These are phyloP conservation scores for Dothistroma pini DNA, from an alignment of 2,329 filamentous ascomycete genomes.

Conservation along the genomic window DNA sequence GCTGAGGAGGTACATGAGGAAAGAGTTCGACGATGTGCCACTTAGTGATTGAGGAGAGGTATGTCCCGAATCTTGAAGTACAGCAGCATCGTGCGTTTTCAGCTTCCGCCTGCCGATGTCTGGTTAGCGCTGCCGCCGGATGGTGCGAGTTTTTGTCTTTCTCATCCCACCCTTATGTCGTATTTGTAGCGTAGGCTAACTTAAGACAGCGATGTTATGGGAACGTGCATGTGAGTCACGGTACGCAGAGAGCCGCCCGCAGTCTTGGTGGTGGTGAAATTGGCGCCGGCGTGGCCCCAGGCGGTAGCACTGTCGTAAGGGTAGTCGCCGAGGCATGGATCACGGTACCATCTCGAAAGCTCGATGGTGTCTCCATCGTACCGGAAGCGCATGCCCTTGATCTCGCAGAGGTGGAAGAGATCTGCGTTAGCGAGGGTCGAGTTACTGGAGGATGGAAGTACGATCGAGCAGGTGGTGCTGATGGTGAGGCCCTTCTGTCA, in stretches of 20 bases:
- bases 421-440: slow-evolving; percentile 10
- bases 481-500: slow-evolving; percentile 22
- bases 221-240: slow-evolving; percentile 16
- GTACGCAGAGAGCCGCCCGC: slow-evolving; percentile 15
- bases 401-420: slow-evolving; percentile 23
- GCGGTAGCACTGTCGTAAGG: slow-evolving; percentile 26
- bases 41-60: slow-evolving; percentile 14
- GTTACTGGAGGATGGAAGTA: slow-evolving; percentile 9
- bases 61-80: not conserved
- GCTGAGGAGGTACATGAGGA: slow-evolving; percentile 53
- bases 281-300: slow-evolving; percentile 17
- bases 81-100: not conserved
- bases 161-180: not conserved
- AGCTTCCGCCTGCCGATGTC: not conserved
- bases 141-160: not conserved
- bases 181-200: not conserved
- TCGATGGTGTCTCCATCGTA: slow-evolving; percentile 17
- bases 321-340: slow-evolving; percentile 18
- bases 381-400: slow-evolving; percentile 24
- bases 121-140: not conserved
- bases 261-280: slow-evolving; percentile 14
- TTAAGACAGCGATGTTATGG: slow-evolving; percentile 18
- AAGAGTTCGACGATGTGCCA: slow-evolving; percentile 52
- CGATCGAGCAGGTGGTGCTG: slow-evolving; percentile 24
- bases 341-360: slow-evolving; percentile 23